Evolutionary conservation across 106 monocot species (phyloP), one percentile per base, ranked within the genome.

Genomic region (Dendrobium catenatum): DNA sequence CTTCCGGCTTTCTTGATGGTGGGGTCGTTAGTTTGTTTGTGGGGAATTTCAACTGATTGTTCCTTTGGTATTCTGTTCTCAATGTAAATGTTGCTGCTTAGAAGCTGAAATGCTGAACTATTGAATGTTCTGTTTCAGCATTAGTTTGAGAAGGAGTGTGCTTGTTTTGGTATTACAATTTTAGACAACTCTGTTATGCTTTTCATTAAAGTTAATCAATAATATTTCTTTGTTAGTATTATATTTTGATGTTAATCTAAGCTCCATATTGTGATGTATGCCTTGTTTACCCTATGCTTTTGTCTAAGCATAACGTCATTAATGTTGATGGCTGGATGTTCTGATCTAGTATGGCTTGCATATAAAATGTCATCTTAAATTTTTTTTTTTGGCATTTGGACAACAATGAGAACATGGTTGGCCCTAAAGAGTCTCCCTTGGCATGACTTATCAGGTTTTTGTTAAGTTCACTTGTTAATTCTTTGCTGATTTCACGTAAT

Each of bases 51-150:
- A 17, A 2, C 4, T 72, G 31, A 16, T 72, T 72, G 15, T 37
- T 72, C 4, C 20, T 22, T 73, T 43, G 1, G 22, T 10, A 42
- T 24, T 75, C 22, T 43, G 11, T 41, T 73, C 0, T 75, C 11
- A 11, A 48, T 51, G 3, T 75, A 49, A 48, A 74, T 22, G 74
- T 37, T 20, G 43, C 43, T 42, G 8, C 74, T 20, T 44, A 37
- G 43, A 74, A 74, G 74, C 74, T 74, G 42, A 74, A 44, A 74
- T 44, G 37, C 24, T 66, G 64, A n/a, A 66, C 22, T 24, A 15
- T 72, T 72, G 37, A 72, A 72, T 72, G 74, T 19, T 74, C 9
- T 74, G 44, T 44, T 70, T 70, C 44, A 44, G 5, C 42, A 18
- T 74, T 42, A n/a, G 43, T 74, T 74, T 43, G 19, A 44, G 19